Percentiles rank a stretch among this genome's conserved stretches.
phyloP scores from a whole-genome alignment of 768 basidiomycete species.

The Amanita rimosa region DNA sequence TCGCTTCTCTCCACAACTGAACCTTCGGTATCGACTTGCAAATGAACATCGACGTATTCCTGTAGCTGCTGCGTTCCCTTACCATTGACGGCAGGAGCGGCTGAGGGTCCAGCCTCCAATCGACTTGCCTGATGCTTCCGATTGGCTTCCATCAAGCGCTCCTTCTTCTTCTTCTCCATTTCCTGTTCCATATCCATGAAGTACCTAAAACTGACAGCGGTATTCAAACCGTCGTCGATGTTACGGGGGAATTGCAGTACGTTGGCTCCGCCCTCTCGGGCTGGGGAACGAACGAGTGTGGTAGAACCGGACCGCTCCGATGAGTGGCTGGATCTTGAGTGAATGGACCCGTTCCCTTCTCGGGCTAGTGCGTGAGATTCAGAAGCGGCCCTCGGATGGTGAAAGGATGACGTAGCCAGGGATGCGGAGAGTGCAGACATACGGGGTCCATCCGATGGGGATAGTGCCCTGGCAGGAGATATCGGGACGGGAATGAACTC shows the following conservation, averaged over 20 bases:
- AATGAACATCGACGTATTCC: background rate
- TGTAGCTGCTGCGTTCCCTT: constrained; percentile 12
- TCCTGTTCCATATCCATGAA: constrained; percentile 34
- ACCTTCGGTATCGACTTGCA: constrained; percentile 6
- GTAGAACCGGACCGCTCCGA: constrained; percentile 22
- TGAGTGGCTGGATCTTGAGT: constrained; percentile 13
- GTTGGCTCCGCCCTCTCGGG: constrained; percentile 17
- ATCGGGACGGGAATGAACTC: constrained; percentile 45
- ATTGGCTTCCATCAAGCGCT: constrained; percentile 13
- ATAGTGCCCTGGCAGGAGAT: constrained; percentile 24
- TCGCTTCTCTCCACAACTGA: constrained; percentile 6
- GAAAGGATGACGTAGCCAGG: constrained; percentile 45
- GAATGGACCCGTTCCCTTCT: constrained; percentile 13
- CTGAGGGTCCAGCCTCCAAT: constrained; percentile 14
- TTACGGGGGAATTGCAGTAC: constrained; percentile 30
- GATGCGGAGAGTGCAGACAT: constrained; percentile 65
- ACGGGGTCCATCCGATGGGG: constrained; percentile 25
- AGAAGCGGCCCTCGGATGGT: constrained; percentile 31
- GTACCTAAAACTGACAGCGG: constrained; percentile 32
- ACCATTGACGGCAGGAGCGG: constrained; percentile 10
- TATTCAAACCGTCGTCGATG: constrained; percentile 29
- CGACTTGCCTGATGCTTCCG: constrained; percentile 11
- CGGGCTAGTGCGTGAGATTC: constrained; percentile 11
- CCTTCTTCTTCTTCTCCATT: constrained; percentile 21
- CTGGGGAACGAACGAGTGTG: constrained; percentile 20